phyloP scores from a whole-genome alignment of 768 basidiomycete species.

The Lactifluus subvellereus region DNA sequence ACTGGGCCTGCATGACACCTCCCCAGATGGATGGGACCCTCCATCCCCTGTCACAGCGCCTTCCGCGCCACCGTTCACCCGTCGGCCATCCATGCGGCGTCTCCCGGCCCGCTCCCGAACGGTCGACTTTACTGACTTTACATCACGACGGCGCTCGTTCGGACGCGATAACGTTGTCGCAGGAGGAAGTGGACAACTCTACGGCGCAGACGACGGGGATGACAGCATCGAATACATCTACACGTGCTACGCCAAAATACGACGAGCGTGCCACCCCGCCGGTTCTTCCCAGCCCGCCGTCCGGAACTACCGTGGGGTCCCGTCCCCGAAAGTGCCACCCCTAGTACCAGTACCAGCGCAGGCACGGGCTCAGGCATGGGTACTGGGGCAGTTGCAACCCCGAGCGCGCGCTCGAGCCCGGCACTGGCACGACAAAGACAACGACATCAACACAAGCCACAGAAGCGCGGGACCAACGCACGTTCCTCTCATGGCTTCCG shows the following conservation, averaged over 20 bases:
- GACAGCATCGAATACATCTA: background rate
- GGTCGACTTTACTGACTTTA: constrained; percentile 70
- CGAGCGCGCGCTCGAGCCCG: constrained; percentile 8
- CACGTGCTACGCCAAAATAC: constrained; percentile 13
- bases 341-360: background rate
- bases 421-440: background rate
- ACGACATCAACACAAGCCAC: background rate
- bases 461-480: constrained; percentile 8
- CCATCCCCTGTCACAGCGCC: no score
- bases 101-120: constrained; percentile 43
- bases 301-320: constrained; percentile 20
- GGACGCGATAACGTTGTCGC: constrained; percentile 31
- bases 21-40: no score
- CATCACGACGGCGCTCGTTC: constrained; percentile 53
- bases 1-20: no score
- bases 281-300: constrained; percentile 21
- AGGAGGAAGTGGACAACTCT: constrained; percentile 18
- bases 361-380: background rate
- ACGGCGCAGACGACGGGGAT: background rate
- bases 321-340: background rate
- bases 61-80: constrained; percentile 33
- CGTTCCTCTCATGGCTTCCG: constrained; percentile 18
- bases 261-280: constrained; percentile 15
- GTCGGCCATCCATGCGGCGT: constrained; percentile 34
- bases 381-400: background rate